Evolutionary conservation across 2,329 filamentous ascomycete species (phyloP), one percentile per base, ranked within the genome.

Genomic region (Elsinoe batatas): DNA sequence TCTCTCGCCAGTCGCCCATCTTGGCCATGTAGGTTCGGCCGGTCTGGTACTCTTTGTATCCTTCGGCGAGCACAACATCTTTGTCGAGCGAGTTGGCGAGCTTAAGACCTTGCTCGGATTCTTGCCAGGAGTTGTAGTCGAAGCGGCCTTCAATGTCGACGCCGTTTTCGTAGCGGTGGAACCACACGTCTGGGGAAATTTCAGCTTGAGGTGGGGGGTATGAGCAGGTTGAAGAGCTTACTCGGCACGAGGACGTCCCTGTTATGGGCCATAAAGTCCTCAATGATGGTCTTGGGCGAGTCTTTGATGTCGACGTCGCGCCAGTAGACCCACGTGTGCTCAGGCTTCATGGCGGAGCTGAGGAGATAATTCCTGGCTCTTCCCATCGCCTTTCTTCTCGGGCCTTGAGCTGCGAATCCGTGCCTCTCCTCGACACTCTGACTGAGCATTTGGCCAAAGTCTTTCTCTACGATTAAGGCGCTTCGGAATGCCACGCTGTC

Each of bases 251-350:
- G 74, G 58, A 98, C 81, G 69, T 98, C 93, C 67, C 84, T 84
- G 69, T 98, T 88, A 66, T 97, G 93, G 17, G 88, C 88, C 64
- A 95, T 87, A 63, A 98, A 94, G 66, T 98, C 93, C 73, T 98
- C 91, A 33, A 98, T 77, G 59, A 98, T 94, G 66, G 81, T 84
- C 60, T 80, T 79, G 1, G 91, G 89, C 68, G 87, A 95, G 67
- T 98, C 91, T 46, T 88, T 83, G 64, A 98, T 96, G 70, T 98
- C 93, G 50, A 95, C 91, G 69, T 98, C 93, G 58, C 93, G 83
- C 93, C 93, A 98, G 71, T 96, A 97, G 7, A 97, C 91, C 93
- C 93, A 98, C 7, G 90, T 91, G 69, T 98, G 93, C 59, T 97
- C 90, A 0, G 90, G 83, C 74, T 94, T 95, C 64, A 98, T 69